phyloP scores from a whole-genome alignment of 139 green algal species.

The Micractinium sp. region DNA sequence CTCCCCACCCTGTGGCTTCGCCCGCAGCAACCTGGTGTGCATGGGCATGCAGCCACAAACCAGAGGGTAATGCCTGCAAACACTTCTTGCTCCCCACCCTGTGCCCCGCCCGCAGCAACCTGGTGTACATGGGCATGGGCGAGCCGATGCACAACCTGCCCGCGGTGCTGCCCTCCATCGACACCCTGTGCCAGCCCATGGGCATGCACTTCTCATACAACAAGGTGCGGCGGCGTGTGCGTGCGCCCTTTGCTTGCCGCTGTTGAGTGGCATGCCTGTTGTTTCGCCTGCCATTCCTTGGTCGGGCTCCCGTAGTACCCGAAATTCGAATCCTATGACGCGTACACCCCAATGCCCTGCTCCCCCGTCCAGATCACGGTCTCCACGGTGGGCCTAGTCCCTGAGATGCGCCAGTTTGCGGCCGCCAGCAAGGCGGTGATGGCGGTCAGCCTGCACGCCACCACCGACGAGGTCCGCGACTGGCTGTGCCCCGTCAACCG shows the following conservation, averaged over 20 bases:
- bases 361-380: conserved; percentile 73
- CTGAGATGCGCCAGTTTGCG: conserved; percentile 76
- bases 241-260: no score
- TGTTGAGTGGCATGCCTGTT: no score
- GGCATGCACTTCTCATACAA: conserved; percentile 80
- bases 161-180: conserved; percentile 70
- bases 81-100: background rate
- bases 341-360: no score
- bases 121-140: conserved; percentile 92
- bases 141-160: conserved; percentile 88
- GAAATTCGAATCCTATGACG: background rate
- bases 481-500: conserved; percentile 94
- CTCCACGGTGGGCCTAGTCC: conserved; percentile 89
- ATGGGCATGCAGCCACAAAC: conserved; percentile 79
- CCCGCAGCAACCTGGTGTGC: conserved; percentile 88
- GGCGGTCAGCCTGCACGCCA: conserved; percentile 91
- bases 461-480: conserved; percentile 84
- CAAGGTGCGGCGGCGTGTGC: conserved; percentile 76
- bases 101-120: conserved; percentile 68
- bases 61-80: no score
- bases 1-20: background rate
- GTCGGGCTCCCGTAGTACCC: background rate
- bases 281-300: no score
- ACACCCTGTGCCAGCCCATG: conserved; percentile 71
- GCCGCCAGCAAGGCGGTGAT: conserved; percentile 63